Base-by-base conservation (phyloP, 805 yeast species). In the Candida adriatica region DNA sequence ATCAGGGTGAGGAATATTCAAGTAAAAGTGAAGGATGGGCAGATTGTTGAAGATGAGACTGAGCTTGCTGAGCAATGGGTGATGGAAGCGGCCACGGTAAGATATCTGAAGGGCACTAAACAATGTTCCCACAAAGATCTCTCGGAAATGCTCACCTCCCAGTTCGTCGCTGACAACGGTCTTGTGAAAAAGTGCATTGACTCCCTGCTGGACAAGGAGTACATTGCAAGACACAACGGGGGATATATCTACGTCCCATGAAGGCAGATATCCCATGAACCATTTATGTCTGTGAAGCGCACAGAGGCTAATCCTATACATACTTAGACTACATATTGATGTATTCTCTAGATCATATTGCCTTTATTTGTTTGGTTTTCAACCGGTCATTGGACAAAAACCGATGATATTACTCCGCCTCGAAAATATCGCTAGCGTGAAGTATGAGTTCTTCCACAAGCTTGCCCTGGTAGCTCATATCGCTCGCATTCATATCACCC, bases 391-490 rank as follows among this genome's bases (percentile, higher is more conserved):
- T n/a, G n/a, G n/a, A n/a, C n/a, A n/a, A n/a, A n/a, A n/a, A n/a
- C n/a, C n/a, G n/a, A 33, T 13, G 13, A n/a, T 13, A 10, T 39
- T 41, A 56, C 46, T 75, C 82, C 3, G 79, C 75, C 43, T 75
- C 82, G 50, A 75, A 75, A 19, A 92, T 88, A 38, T 84, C 94
- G 41, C 75, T 79, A 7, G 95, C 90, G 47, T 86, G 86, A 37
- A 69, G 58, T 59, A 90, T 75, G 49, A 92, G 70, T 38, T 87
- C 90, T 53, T 88, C 95, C 45, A 92, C 73, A 4, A 86, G 82
- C 35, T 71, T 70, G 27, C 84, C 79, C 56, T 83, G 85, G 43
- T 70, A 75, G 34, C 79, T 79, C 62, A 83, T 73, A 48, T 77
- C 95, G 41, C 78, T 83, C 4, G 75, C 72, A 38, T 75, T 79